phyloP scores from a whole-genome alignment of 176 grass and related monocot species.

The Bothriochloa decipiens region DNA sequence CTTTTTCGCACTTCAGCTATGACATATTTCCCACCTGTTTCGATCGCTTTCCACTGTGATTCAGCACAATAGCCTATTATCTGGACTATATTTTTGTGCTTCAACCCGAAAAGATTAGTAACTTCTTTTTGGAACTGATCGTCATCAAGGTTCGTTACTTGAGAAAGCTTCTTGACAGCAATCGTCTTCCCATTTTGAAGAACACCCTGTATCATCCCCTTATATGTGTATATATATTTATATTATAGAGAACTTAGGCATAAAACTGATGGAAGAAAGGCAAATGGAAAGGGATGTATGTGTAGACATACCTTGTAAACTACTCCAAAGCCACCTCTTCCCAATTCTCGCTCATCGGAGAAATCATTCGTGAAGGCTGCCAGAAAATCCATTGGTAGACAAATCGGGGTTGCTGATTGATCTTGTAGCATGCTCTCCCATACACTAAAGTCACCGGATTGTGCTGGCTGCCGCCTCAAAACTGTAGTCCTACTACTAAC shows the following conservation, averaged over 20 bases:
- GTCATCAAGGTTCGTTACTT: neutral
- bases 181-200: neutral
- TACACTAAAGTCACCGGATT: neutral
- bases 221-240: neutral
- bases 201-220: neutral
- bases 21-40: neutral
- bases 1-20: no score
- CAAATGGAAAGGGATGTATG: no score
- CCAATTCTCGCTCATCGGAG: neutral
- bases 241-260: neutral
- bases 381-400: neutral
- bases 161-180: neutral
- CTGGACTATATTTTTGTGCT: no score
- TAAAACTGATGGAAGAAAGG: neutral
- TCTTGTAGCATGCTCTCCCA: neutral
- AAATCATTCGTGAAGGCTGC: neutral
- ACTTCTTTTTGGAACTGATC: no score
- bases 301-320: neutral
- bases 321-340: neutral
- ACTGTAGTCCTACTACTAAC: neutral
- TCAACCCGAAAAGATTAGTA: no score
- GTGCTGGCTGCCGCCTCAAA: neutral
- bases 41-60: neutral
- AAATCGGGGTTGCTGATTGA: neutral
- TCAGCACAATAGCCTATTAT: no score